Evolutionary conservation across 768 basidiomycete species (phyloP).

Genomic region (Cytidiella melzeri): DNA sequence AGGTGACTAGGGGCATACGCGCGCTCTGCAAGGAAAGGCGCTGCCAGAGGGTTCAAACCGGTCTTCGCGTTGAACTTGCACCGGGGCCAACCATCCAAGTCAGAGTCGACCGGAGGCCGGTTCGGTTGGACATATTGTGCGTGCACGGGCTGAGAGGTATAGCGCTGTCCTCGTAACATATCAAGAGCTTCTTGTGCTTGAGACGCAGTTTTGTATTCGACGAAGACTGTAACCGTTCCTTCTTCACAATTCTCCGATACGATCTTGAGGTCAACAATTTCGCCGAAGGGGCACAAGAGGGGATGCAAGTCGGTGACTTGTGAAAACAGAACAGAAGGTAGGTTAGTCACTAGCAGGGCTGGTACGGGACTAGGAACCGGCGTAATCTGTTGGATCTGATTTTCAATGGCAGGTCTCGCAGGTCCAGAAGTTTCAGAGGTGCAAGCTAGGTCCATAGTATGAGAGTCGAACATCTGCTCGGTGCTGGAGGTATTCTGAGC

Average conservation of each 20-base stretch:
- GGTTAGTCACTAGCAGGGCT: conserved; percentile 46
- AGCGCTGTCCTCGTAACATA: conserved; percentile 54
- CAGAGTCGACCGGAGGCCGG: conserved; percentile 1
- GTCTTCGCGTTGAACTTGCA: conserved; percentile 14
- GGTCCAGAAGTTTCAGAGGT: conserved; percentile 9
- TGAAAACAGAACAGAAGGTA: conserved; percentile 63
- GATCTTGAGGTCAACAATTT: conserved; percentile 55
- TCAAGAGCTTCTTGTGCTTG: conserved; percentile 63
- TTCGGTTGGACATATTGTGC: conserved; percentile 29
- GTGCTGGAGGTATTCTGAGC: conserved; percentile 29
- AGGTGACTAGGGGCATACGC: neutral
- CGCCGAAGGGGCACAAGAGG: conserved; percentile 68
- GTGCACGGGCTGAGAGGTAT: conserved; percentile 41
- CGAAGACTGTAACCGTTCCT: conserved; percentile 46
- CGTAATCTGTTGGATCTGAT: conserved; percentile 10
- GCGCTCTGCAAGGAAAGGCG: conserved; percentile 20
- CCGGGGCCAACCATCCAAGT: neutral
- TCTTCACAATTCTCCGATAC: conserved; percentile 32
- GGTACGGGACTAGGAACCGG: conserved; percentile 4
- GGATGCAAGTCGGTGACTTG: conserved; percentile 63
- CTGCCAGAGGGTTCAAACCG: conserved; percentile 28
- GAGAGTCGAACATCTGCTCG: conserved; percentile 24
- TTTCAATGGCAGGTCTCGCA: conserved; percentile 11
- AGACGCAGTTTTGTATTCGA: conserved; percentile 51
- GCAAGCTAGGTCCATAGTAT: conserved; percentile 22